Evolutionary conservation across 805 yeast genomes (phyloP).

Genomic region (Hanseniaspora thailandica): DNA sequence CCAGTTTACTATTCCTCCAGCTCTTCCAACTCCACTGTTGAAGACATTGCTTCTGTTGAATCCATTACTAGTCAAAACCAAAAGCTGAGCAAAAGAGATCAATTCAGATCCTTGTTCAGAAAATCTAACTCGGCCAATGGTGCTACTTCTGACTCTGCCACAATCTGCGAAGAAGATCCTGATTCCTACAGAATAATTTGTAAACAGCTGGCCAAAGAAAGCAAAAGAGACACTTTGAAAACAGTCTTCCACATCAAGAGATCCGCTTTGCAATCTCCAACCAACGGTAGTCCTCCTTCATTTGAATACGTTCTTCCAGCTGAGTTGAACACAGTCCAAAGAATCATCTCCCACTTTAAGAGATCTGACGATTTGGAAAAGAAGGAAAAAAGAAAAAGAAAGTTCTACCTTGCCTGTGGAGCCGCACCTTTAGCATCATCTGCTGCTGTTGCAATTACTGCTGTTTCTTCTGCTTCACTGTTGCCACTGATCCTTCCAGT

Average conservation of each 20-base stretch:
- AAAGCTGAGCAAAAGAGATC: neutral
- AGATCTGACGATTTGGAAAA: neutral
- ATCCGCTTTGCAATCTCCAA: no score
- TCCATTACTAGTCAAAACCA: neutral
- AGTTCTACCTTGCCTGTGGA: neutral
- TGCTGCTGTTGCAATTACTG: neutral
- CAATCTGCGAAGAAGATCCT: neutral
- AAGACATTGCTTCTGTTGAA: neutral
- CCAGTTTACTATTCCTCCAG: neutral
- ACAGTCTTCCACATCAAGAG: no score
- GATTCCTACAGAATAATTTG: no score
- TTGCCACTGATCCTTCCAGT: neutral
- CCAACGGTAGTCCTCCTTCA: no score
- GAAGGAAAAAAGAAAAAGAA: neutral
- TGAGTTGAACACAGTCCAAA: no score
- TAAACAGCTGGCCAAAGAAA: no score
- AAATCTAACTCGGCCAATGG: neutral
- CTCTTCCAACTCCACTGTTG: neutral
- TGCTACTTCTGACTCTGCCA: neutral
- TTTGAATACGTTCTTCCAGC: no score
- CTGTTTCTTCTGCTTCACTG: neutral
- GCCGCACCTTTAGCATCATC: neutral
- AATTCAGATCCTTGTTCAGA: neutral
- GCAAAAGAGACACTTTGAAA: no score
- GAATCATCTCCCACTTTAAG: no score